Base-by-base conservation (phyloP, 1,284 basidiomycete species). In the Thecaphora thlaspeos region DNA sequence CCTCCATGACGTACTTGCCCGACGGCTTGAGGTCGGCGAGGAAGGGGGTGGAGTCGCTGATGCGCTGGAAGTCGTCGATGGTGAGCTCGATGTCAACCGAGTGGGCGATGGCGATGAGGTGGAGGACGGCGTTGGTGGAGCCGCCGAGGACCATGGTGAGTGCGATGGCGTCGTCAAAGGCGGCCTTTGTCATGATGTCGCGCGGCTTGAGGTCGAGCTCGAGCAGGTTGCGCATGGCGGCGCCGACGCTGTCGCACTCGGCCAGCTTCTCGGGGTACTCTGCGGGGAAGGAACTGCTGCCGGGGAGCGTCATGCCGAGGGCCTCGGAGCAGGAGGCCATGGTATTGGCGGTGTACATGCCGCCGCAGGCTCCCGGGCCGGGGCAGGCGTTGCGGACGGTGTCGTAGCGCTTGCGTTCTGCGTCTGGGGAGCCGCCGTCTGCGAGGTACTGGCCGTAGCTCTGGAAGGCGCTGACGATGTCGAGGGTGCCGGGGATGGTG, bases 261-360 rank as follows among this genome's bases (percentile, higher is more conserved):
- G 57, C 57, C 11, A 61, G 55, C 74, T 77, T 77, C 43, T 76
- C 74, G 15, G 58, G 55, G 46, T 76, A 75, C 49, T 75, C 73
- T 15, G 76, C 76, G 4, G 75, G 75, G 67, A 68, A 75, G 10
- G 70, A 71, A 21, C 67, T 64, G 49, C 58, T 65, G 23, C 75
- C 75, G 17, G 76, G 76, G 17, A 78, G 60, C 12, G 75, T 72
- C 75, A 78, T 78, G 41, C 76, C 76, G 15, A 78, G 55, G 3
- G 68, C 73, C 40, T 78, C 76, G 17, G 73, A 60, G 51, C 71
- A 75, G 1, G 75, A 76, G 7, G 75, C 73, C 61, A 78, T 76
- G 23, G 76, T 77, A 62, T 78, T 78, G 53, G 76, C 76, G 26
- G 76, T 69, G 60, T 77, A 78, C 76, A 78, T 78, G 32, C 76